Conservation (phyloP, 371 early-diverging fungal species). For the Zychaea mexicana region DNA sequence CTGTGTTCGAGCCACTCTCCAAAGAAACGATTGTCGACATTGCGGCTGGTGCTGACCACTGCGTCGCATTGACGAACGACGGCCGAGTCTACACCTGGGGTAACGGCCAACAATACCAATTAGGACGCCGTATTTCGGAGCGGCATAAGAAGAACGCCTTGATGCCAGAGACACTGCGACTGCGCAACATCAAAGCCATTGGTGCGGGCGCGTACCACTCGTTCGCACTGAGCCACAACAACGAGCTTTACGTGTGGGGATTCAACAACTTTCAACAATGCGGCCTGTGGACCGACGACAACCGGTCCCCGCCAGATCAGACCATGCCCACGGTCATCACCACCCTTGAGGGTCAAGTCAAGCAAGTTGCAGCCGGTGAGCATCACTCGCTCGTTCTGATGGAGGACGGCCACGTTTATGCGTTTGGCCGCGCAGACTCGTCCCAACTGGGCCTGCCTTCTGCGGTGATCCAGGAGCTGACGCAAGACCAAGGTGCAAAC, state of each 20-base stretch:
- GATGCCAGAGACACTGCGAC: conserved; percentile 55
- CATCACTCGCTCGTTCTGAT: conserved; percentile 86
- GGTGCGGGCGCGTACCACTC: conserved; percentile 90
- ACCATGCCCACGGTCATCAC: conserved; percentile 53
- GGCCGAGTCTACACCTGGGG: conserved; percentile 94
- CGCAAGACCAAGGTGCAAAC: conserved; percentile 4
- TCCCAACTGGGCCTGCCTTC: conserved; percentile 88
- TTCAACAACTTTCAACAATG: conserved; percentile 96
- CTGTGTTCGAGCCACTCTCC: conserved; percentile 46
- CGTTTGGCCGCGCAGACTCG: conserved; percentile 91
- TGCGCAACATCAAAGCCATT: conserved; percentile 64
- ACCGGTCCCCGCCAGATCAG: conserved; percentile 40
- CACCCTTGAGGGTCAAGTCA: conserved; percentile 48
- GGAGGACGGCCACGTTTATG: conserved; percentile 73
- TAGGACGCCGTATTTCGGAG: conserved; percentile 82
- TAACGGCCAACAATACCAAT: conserved; percentile 91
- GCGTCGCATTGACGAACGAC: conserved; percentile 75
- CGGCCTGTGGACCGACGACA: conserved; percentile 54
- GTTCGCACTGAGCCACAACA: conserved; percentile 72
- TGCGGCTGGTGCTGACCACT: conserved; percentile 91
- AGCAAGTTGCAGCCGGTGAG: conserved; percentile 82
- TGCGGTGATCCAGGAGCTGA: conserved; percentile 24
- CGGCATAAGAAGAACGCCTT: conserved; percentile 67
- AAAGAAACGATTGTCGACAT: conserved; percentile 71
- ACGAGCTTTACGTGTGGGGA: conserved; percentile 87